A percentile compares a stretch with the other conserved stretches of the same genome.
These are phyloP conservation scores for Cutaneotrichosporon mucoides DNA, from an alignment of 1,284 basidiomycete species.

Conservation along the genomic window DNA sequence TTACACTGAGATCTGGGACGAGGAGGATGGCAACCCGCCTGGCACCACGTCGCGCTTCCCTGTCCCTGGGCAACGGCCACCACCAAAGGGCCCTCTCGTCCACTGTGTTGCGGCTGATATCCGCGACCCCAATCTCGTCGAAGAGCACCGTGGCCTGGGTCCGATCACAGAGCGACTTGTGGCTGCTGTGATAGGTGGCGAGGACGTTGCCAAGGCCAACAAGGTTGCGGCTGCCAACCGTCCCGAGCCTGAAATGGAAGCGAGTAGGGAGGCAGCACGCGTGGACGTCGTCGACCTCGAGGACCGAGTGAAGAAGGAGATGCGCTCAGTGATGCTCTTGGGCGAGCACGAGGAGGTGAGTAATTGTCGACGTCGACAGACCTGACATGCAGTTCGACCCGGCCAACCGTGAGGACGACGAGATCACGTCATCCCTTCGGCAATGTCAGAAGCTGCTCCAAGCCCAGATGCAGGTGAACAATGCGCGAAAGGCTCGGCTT, in stretches of 20 bases:
- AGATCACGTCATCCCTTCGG: conserved; percentile 82
- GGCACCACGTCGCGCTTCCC: conserved; percentile 33
- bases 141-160: conserved; percentile 42
- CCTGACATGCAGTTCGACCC: conserved; percentile 62
- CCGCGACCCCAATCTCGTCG: conserved; percentile 38
- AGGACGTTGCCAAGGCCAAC: conserved; percentile 39
- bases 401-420: conserved; percentile 77
- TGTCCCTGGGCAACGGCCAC: conserved; percentile 32
- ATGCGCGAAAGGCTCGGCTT: conserved; percentile 70
- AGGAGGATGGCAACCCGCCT: conserved; percentile 63
- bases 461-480: conserved; percentile 72
- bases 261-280: conserved; percentile 1
- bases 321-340: conserved; percentile 54
- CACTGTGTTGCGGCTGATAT: conserved; percentile 26
- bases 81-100: conserved; percentile 6
- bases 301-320: conserved; percentile 54
- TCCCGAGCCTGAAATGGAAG: conserved; percentile 19
- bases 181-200: conserved; percentile 63
- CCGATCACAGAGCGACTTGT: conserved; percentile 55
- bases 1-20: conserved; percentile 86
- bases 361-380: not conserved
- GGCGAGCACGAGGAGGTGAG: conserved; percentile 53
- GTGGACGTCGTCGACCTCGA: conserved; percentile 54
- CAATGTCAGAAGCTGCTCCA: conserved; percentile 80
- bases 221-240: conserved; percentile 49